Evolutionary conservation across 805 yeast species (phyloP).

Genomic region (Candida nemodendra): DNA sequence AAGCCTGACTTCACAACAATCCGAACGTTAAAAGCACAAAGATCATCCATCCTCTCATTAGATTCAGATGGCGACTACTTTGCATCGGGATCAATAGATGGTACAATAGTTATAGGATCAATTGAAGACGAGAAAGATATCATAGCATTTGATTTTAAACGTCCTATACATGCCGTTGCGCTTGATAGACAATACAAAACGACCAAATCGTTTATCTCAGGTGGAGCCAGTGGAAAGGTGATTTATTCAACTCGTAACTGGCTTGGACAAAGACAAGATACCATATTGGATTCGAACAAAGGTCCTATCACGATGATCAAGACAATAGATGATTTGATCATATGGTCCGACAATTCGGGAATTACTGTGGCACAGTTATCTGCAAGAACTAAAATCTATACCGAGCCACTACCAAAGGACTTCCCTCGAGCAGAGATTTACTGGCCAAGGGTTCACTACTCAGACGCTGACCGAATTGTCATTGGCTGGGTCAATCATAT

Average conservation of each 20-base stretch:
- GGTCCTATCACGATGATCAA: constrained; percentile 73
- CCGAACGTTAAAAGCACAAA: constrained; percentile 78
- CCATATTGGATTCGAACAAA: constrained; percentile 52
- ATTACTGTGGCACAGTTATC: constrained; percentile 63
- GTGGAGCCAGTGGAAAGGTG: constrained; percentile 88
- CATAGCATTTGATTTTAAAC: constrained; percentile 72
- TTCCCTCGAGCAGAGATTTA: constrained; percentile 71
- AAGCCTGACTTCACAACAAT: constrained; percentile 57
- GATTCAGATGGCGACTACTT: constrained; percentile 71
- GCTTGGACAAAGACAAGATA: constrained; percentile 81
- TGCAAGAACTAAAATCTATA: constrained; percentile 46
- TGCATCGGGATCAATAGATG: constrained; percentile 92
- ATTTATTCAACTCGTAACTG: constrained; percentile 74
- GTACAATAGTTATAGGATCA: constrained; percentile 82
- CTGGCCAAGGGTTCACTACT: constrained; percentile 73
- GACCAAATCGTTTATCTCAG: constrained; percentile 70
- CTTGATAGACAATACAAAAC: constrained; percentile 66
- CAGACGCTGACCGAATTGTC: constrained; percentile 63
- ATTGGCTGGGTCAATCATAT: constrained; percentile 83
- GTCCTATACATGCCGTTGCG: constrained; percentile 88
- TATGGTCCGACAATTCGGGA: constrained; percentile 87
- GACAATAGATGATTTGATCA: constrained; percentile 58
- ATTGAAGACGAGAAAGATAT: constrained; percentile 60
- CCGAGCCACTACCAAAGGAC: constrained; percentile 55
- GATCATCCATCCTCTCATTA: constrained; percentile 76